Percentiles rank a stretch among this genome's conserved stretches.
phyloP scores from a whole-genome alignment of 768 basidiomycete species.

The Mrakia frigida region DNA sequence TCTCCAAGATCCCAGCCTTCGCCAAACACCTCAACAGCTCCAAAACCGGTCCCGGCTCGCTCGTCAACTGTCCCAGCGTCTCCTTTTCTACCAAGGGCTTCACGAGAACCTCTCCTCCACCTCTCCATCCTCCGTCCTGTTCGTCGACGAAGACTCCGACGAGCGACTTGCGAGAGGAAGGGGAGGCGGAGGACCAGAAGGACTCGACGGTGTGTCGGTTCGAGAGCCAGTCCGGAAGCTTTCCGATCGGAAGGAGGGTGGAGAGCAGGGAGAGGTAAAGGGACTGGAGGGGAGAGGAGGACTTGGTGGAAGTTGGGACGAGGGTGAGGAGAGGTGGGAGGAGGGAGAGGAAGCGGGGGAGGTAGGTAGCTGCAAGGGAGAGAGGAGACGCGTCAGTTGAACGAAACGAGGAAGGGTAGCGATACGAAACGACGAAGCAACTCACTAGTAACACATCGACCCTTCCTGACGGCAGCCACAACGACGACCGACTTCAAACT shows the following conservation, averaged over 20 bases:
- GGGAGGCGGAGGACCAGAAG: slow-evolving; percentile 10
- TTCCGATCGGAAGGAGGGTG: slow-evolving; percentile 27
- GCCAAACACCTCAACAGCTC: slow-evolving; percentile 16
- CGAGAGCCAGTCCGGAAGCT: slow-evolving; percentile 30
- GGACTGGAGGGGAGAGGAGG: slow-evolving; percentile 24
- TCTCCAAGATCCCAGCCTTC: slow-evolving; percentile 23
- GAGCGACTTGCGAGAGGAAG: slow-evolving; percentile 20
- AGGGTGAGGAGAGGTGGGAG: slow-evolving; percentile 21
- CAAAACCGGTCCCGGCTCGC: not conserved
- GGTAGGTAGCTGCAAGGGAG: slow-evolving; percentile 10
- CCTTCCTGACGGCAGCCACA: slow-evolving; percentile 16
- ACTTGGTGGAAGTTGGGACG: not conserved
- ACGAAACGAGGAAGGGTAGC: not conserved
- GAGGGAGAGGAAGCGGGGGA: slow-evolving; percentile 21
- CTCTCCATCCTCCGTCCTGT: slow-evolving; percentile 21
- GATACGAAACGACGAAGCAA: not conserved
- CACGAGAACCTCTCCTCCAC: slow-evolving; percentile 31
- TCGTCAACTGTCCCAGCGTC: slow-evolving; percentile 13
- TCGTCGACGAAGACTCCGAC: slow-evolving; percentile 26
- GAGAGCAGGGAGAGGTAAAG: slow-evolving; percentile 16
- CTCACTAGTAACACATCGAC: slow-evolving; percentile 22
- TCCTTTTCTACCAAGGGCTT: slow-evolving; percentile 14
- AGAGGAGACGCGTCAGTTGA: not conserved
- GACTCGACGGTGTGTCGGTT: slow-evolving; percentile 17
- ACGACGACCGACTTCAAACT: slow-evolving; percentile 3